These are phyloP conservation scores for Leptodermis oblonga DNA, from an alignment of 257 asterid genomes.

Conservation along the genomic window DNA sequence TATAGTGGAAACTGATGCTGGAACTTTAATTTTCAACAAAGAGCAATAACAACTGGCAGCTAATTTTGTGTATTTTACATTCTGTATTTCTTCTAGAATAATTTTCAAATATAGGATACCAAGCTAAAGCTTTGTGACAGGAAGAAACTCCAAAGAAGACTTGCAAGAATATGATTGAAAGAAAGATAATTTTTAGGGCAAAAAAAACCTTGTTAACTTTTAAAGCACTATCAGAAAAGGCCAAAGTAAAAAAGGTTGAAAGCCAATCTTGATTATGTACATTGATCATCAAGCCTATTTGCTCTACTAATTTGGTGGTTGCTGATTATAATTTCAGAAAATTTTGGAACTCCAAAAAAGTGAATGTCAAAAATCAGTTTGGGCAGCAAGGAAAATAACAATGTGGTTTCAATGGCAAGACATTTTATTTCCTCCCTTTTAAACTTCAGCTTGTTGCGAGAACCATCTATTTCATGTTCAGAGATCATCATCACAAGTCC, in stretches of 20 bases:
- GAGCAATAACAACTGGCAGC: background rate
- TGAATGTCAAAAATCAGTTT: background rate
- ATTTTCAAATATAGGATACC: background rate
- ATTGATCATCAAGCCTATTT: background rate
- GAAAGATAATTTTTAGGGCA: background rate
- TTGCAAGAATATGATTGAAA: background rate
- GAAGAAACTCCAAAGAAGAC: background rate
- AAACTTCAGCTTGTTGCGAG: background rate
- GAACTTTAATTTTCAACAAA: conserved; percentile 2
- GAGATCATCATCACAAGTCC: background rate
- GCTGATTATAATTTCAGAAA: background rate
- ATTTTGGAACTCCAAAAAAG: background rate
- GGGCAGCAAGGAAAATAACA: background rate
- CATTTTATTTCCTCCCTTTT: background rate
- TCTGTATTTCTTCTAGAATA: background rate
- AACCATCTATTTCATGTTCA: background rate
- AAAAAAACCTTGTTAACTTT: background rate
- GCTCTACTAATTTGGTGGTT: background rate
- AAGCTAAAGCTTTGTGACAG: background rate
- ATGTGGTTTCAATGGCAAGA: background rate
- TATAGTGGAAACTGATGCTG: too few species aligned
- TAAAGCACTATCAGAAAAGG: background rate
- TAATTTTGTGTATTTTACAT: background rate
- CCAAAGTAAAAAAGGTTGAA: background rate
- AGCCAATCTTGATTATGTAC: background rate